Base-by-base conservation (phyloP, 345 rosid genomes). In the Eucalyptus marginata region DNA sequence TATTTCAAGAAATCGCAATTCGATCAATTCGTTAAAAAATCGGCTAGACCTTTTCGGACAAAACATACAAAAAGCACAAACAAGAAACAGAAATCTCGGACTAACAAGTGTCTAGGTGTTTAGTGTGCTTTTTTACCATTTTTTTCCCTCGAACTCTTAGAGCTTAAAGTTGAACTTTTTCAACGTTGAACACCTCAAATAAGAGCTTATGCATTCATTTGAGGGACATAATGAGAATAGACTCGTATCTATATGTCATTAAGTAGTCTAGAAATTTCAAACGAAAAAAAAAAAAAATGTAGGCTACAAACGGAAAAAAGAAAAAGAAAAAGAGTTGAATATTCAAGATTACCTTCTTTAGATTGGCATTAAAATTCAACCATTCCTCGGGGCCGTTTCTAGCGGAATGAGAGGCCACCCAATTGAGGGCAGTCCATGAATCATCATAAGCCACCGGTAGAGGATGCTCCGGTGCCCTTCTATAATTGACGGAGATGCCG, bases 361-460 rank as follows among this genome's bases (percentile, higher is more conserved):
- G 46, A 71, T 71, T 18, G 46, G 81, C 93, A 25, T 89, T 49
- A 33, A 47, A 25, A 17, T 91, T 92, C 4, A 94, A 84, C 95
- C 94, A 93, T 49, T 79, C 79, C 66, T 93, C 94, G 10, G 88
- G 89, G 27, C 94, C 92, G 2, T 54, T 12, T 6, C 93, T 89
- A 15, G 58, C 51, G 14, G 22, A 47, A 86, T 92, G 94, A 27
- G 93, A 91, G 2, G 90, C 92, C 5, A 91, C 92, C 94, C 94
- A 92, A 25, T 88, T 71, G 24, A 94, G 88, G 8, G 94, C 94
- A 7, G 89, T 89, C 93, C 95, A 92, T 2, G 92, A 93, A 40
- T 94, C 95, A 40, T 93, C 93, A 4, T 93, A 88, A 7, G 93
- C 91, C 10, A 49, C 58, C 2, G 96, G 96, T 9, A 94, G 12